Evolutionary conservation across 441 rosid species (phyloP), one percentile per base, ranked within the genome.

Genomic region (Adansonia grandidieri): DNA sequence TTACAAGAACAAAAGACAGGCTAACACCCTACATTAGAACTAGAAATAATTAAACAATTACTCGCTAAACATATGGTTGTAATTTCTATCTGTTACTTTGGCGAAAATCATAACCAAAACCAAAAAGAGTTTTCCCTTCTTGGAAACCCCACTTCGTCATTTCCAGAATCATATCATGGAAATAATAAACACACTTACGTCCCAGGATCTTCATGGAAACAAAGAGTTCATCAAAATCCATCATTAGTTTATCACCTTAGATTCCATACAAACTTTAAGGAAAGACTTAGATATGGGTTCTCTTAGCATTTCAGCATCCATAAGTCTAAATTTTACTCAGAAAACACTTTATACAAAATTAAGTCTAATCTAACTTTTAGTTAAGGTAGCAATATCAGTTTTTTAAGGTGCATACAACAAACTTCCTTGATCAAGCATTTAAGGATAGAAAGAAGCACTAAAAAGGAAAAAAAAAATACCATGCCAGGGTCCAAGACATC

Each of bases 81-180:
- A 8, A 20, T 20, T 20, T 2, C 28, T 82, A 96, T 98, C 98
- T 92, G 80, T 92, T 96, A 87, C 99, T 96, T 87, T 96, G 99
- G 6, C 99, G 92, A 64, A 93, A 96, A 88, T 96, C 99, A 86
- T 92, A 93, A 17, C 99, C 99, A 77, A 96, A 96, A 6, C 99
- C 99, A 67, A 96, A 96, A 73, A 96, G 91, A 1, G 97, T 93
- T 83, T 90, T 93, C 20, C 98, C 98, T 81, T 96, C 97, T 83
- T 93, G 87, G 65, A 96, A 96, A 56, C 99, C 99, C 99, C 98
- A 93, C 53, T 86, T 87, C 78, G 88, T 82, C 99, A 96, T 91
- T 85, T 96, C 93, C 71, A 87, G 87, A 69, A 93, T 96, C 99
- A 96, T 96, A 81, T 96, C 99, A 61, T 92, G 98, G 80, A 91